phyloP scores from a whole-genome alignment of 2,329 filamentous ascomycete species.

The Ophiosphaerella korrae region DNA sequence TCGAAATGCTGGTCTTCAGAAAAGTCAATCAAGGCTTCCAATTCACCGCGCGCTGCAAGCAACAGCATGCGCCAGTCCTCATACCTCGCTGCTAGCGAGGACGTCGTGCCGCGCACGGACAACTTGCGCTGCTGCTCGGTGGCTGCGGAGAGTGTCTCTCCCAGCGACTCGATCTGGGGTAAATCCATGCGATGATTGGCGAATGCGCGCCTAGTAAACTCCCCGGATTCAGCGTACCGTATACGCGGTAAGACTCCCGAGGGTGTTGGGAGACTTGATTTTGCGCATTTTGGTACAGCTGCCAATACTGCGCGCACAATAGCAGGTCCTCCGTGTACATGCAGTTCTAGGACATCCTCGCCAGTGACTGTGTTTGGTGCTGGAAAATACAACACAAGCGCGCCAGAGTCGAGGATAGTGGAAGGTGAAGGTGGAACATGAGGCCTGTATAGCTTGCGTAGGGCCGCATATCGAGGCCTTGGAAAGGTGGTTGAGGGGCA shows the following conservation, averaged over 20 bases:
- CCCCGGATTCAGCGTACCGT: conserved; percentile 90
- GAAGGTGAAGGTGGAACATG: conserved; percentile 44
- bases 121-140: conserved; percentile 93
- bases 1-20: conserved; percentile 97
- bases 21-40: conserved; percentile 97
- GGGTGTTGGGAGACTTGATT: neutral
- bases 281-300: conserved; percentile 67
- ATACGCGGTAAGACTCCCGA: conserved; percentile 50
- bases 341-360: conserved; percentile 89
- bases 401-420: conserved; percentile 72
- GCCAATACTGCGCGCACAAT: conserved; percentile 84
- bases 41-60: conserved; percentile 81
- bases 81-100: conserved; percentile 73
- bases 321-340: conserved; percentile 90
- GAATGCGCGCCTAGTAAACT: conserved; percentile 93
- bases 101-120: conserved; percentile 78
- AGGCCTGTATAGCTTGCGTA: conserved; percentile 76
- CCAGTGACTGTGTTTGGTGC: conserved; percentile 83
- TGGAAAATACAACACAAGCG: conserved; percentile 83
- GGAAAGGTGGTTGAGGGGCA: conserved; percentile 62
- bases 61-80: conserved; percentile 80
- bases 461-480: conserved; percentile 67
- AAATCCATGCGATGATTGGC: conserved; percentile 84
- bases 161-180: conserved; percentile 74
- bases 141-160: conserved; percentile 66